phyloP scores from a whole-genome alignment of 140 eudicot genomes.

The Oenanthe javanica region DNA sequence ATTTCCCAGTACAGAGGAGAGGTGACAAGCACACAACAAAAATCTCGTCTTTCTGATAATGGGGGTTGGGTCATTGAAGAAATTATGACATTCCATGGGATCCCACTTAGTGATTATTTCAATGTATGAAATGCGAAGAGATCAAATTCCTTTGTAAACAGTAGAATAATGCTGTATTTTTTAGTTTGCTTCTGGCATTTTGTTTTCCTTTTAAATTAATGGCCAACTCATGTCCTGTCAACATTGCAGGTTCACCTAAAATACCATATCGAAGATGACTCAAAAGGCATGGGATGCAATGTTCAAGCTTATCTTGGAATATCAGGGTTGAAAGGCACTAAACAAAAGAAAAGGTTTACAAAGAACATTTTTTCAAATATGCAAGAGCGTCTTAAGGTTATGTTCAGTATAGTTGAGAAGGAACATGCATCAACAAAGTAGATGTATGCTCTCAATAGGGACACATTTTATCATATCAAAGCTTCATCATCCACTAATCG shows the following conservation, averaged over 20 bases:
- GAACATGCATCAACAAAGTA: constrained; percentile 50
- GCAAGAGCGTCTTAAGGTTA: constrained; percentile 66
- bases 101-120: constrained; percentile 90
- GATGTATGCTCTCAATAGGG: neutral
- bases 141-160: neutral
- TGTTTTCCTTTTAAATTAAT: neutral
- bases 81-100: constrained; percentile 89
- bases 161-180: neutral
- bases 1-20: constrained; percentile 86
- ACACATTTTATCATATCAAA: neutral
- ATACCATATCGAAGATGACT: constrained; percentile 70
- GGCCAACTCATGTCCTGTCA: neutral
- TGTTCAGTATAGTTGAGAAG: constrained; percentile 83
- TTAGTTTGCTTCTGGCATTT: neutral
- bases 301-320: constrained; percentile 72
- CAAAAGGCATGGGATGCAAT: constrained; percentile 68
- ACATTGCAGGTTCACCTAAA: constrained; percentile 72
- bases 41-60: constrained; percentile 59
- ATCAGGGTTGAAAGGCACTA: constrained; percentile 77
- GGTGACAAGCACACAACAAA: constrained; percentile 87
- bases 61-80: constrained; percentile 92
- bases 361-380: constrained; percentile 63
- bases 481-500: neutral
- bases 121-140: constrained; percentile 33
- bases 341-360: constrained; percentile 72